Conservation (phyloP, 2,329 filamentous ascomycete species). For the Fusarium pininemorale region DNA sequence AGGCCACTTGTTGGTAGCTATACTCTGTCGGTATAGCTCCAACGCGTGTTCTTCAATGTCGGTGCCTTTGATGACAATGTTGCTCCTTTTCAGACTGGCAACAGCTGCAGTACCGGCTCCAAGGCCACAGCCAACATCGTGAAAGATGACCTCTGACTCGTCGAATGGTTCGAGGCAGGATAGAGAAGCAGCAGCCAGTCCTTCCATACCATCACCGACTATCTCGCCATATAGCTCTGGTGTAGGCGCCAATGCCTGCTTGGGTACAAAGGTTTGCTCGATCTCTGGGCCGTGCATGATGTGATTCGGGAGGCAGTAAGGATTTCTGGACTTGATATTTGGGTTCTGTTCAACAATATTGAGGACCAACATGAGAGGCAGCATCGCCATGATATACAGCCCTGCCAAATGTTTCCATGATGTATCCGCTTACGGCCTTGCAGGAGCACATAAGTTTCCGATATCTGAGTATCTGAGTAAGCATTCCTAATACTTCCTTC, state of each 20-base stretch:
- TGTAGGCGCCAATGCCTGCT: conserved; percentile 5
- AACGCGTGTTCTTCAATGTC: not conserved
- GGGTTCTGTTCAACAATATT: too few relatives aligned
- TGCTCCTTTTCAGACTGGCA: accelerated
- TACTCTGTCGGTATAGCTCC: not conserved
- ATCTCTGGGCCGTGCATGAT: not conserved
- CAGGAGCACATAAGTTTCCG: too few relatives aligned
- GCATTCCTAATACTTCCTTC: too few relatives aligned
- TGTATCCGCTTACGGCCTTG: too few relatives aligned
- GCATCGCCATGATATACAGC: too few relatives aligned
- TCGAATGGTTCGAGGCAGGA: not conserved
- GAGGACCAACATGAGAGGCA: too few relatives aligned
- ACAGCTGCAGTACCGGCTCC: conserved; percentile 7
- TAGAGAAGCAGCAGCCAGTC: not conserved
- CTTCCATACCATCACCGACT: not conserved
- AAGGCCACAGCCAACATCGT: conserved; percentile 3
- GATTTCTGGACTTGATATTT: too few relatives aligned
- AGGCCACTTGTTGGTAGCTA: not conserved
- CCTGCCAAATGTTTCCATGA: too few relatives aligned
- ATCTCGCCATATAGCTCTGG: conserved; percentile 3
- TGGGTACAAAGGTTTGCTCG: not conserved
- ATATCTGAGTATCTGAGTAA: too few relatives aligned
- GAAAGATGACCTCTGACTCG: not conserved
- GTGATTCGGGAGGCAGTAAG: too few relatives aligned
- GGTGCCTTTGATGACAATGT: not conserved